phyloP scores from a whole-genome alignment of 2,329 filamentous ascomycete species.

The Aspergillus nomiae region DNA sequence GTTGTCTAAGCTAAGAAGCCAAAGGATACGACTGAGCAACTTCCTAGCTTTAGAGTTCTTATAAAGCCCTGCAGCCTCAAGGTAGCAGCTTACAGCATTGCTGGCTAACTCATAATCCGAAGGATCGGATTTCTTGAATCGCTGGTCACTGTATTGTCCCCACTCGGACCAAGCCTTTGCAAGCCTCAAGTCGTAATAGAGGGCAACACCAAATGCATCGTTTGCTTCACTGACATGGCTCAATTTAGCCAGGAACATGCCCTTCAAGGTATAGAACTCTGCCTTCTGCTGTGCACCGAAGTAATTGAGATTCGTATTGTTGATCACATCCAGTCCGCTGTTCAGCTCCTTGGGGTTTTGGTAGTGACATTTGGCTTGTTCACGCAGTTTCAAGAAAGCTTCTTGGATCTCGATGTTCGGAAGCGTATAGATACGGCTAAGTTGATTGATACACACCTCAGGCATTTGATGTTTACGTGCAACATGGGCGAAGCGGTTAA shows the following conservation, averaged over 20 bases:
- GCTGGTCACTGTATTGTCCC: constrained; percentile 96
- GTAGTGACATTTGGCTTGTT: constrained; percentile 98
- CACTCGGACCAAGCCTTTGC: constrained; percentile 99
- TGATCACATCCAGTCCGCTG: constrained; percentile 94
- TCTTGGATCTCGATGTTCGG: constrained; percentile 99
- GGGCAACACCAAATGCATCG: constrained; percentile 87
- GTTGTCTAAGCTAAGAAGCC: constrained; percentile 93
- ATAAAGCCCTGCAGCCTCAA: constrained; percentile 94
- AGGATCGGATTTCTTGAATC: constrained; percentile 94
- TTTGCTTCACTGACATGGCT: constrained; percentile 89
- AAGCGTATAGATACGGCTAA: constrained; percentile 96
- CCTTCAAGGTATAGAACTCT: constrained; percentile 98
- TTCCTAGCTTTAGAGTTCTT: constrained; percentile 97
- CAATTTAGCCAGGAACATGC: constrained; percentile 97
- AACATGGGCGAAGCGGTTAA: constrained; percentile 97
- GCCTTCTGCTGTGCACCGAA: constrained; percentile 96
- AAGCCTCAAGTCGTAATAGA: constrained; percentile 93
- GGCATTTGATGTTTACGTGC: constrained; percentile 95
- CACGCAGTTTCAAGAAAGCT: constrained; percentile 95
- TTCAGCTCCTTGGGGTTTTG: constrained; percentile 91
- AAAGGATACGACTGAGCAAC: constrained; percentile 87
- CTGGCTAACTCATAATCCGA: constrained; percentile 79
- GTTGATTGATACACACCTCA: constrained; percentile 94
- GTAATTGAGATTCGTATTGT: constrained; percentile 99
- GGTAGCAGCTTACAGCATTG: constrained; percentile 91